Evolutionary conservation across 2,329 filamentous ascomycete species (phyloP).

Genomic region (Ceratocystis ficicola): DNA sequence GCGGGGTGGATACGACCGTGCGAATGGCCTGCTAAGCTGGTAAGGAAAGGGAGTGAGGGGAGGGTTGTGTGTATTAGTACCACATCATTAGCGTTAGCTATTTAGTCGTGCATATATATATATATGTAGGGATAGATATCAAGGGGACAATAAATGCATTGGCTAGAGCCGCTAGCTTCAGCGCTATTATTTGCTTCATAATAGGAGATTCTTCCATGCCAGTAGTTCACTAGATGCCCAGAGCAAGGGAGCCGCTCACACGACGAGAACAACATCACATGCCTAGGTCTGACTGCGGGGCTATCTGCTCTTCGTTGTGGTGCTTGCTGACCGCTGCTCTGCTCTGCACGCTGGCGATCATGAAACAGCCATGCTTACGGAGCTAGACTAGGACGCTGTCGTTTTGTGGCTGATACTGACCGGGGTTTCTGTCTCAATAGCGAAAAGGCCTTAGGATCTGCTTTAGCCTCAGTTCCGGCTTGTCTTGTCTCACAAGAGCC

Average conservation of each 20-base stretch:
- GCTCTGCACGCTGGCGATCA: background rate
- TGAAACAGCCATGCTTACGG: background rate
- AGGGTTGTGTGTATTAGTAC: background rate
- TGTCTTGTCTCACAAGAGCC: background rate
- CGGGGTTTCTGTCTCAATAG: background rate
- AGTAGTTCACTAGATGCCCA: background rate
- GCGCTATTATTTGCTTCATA: background rate
- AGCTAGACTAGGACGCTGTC: background rate
- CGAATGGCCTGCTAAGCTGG: constrained; percentile 76
- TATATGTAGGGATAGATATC: background rate
- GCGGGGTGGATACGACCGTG: constrained; percentile 79
- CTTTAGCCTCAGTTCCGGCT: background rate
- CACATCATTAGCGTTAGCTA: too few relatives aligned
- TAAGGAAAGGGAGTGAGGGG: constrained; percentile 31
- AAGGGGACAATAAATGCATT: background rate
- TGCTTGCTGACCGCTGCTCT: background rate
- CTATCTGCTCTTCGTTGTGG: background rate
- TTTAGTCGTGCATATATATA: background rate
- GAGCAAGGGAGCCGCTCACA: background rate
- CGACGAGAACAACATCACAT: background rate
- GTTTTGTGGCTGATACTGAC: background rate
- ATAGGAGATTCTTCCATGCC: background rate
- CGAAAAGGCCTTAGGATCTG: background rate
- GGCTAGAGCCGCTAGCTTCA: too few relatives aligned
- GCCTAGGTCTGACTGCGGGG: background rate